Evolutionary conservation across 306 rosid genomes (phyloP), one percentile per base, ranked within the genome.

Genomic region (Benincasa hispida): DNA sequence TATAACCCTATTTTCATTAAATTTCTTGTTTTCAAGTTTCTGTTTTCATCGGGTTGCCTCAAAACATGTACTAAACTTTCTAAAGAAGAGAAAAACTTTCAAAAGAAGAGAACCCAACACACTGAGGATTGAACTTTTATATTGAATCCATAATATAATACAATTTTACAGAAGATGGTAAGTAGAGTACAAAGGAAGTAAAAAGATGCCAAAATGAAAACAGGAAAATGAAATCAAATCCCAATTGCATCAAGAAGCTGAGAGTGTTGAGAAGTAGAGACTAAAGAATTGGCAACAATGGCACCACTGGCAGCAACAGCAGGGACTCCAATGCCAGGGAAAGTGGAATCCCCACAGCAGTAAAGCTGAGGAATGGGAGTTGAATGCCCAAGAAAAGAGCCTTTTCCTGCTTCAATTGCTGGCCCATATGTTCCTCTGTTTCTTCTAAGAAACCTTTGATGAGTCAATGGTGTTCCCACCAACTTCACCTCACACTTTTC

Each of bases 251-350:
- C 96, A 75, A 94, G 97, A 78, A 94, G 91, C 76, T 89, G 76
- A 22, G 96, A 85, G 87, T 93, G 97, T 69, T 85, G 89, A 72
- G 90, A 84, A 45, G 88, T 96, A 2, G 97, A 88, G 76, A 93
- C 97, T 18, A 93, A 74, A 12, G 97, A 91, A 78, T 93, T 90
- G 72, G 97, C 98, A 19, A 93, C 98, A 47, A 91, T 90, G 69
- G 98, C 97, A 22, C 98, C 98, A 77, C 98, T 91, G 14, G 98
- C 96, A 72, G 98, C 97, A 56, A 93, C 97, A 11, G 98, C 98
- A 15, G 98, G 97, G 81, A 93, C 96, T 67, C 98, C 97, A 77
- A 93, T 93, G 81, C 98, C 98, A 2, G 97, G 98, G 78, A 91
- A 93, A 60, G 96, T 93, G 60, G 98, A 93, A 72, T 93, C 98